Evolutionary conservation across 768 basidiomycete genomes (phyloP).

Genomic region (Podaxis carcinomalis): DNA sequence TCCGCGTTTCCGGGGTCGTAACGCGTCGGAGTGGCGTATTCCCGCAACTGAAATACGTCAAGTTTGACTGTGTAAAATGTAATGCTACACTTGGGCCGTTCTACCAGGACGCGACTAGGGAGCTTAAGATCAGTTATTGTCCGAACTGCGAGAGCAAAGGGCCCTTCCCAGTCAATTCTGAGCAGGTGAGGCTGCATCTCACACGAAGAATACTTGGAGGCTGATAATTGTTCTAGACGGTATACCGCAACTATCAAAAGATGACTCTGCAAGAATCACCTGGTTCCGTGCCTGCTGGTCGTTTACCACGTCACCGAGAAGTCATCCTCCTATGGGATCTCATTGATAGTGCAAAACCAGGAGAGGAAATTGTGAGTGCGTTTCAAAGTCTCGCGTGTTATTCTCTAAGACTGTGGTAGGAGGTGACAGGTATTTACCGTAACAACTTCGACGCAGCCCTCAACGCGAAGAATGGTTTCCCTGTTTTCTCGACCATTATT

Average conservation of each 20-base stretch:
- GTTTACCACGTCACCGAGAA: constrained; percentile 93
- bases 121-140: constrained; percentile 93
- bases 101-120: constrained; percentile 94
- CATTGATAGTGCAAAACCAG: constrained; percentile 97
- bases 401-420: constrained; percentile 41
- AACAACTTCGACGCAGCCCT: constrained; percentile 99
- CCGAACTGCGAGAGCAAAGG: constrained; percentile 92
- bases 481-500: constrained; percentile 96
- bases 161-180: constrained; percentile 94
- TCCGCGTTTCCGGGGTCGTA: constrained; percentile 93
- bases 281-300: constrained; percentile 95
- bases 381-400: constrained; percentile 7
- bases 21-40: constrained; percentile 95
- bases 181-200: constrained; percentile 56
- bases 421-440: constrained; percentile 96
- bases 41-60: constrained; percentile 99
- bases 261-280: constrained; percentile 99
- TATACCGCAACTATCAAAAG: constrained; percentile 98
- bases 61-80: constrained; percentile 96
- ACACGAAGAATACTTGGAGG: not conserved
- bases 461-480: constrained; percentile 98
- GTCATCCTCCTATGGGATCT: constrained; percentile 97
- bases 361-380: constrained; percentile 86
- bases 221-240: constrained; percentile 54
- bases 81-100: constrained; percentile 93